phyloP scores from a whole-genome alignment of 495 filamentous ascomycete genomes.

The Melanomma pulvis-pyrius region DNA sequence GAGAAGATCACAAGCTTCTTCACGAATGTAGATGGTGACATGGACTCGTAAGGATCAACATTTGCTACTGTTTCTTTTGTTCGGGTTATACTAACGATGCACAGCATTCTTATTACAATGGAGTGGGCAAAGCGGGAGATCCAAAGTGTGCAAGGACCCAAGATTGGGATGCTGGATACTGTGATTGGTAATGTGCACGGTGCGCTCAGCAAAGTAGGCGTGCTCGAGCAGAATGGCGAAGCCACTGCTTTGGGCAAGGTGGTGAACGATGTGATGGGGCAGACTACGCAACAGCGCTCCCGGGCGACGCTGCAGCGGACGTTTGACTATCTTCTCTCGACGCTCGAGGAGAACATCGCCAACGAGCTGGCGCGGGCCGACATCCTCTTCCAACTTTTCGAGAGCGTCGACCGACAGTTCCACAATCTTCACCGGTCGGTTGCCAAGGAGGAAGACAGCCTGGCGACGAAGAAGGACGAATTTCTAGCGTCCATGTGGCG shows the following conservation, averaged over 20 bases:
- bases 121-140: slow-evolving; percentile 91
- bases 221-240: slow-evolving; percentile 63
- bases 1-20: slow-evolving; percentile 86
- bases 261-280: slow-evolving; percentile 73
- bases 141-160: slow-evolving; percentile 53
- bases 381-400: slow-evolving; percentile 79
- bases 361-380: slow-evolving; percentile 77
- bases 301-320: slow-evolving; percentile 77
- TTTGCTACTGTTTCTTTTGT: slow-evolving; percentile 4
- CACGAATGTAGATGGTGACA: slow-evolving; percentile 86
- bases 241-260: slow-evolving; percentile 69
- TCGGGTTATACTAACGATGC: slow-evolving; percentile 9
- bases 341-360: slow-evolving; percentile 85
- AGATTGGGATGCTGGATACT: slow-evolving; percentile 62
- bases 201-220: slow-evolving; percentile 66
- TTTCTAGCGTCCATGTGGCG: slow-evolving; percentile 85
- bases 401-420: slow-evolving; percentile 85
- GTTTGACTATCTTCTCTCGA: slow-evolving; percentile 83
- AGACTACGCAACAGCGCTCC: slow-evolving; percentile 76
- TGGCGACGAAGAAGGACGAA: slow-evolving; percentile 77
- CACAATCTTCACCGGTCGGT: slow-evolving; percentile 85
- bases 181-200: slow-evolving; percentile 79
- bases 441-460: slow-evolving; percentile 74
- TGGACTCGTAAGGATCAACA: slow-evolving; percentile 70
- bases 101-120: slow-evolving; percentile 86